Base-by-base conservation (phyloP, 2,329 filamentous ascomycete species). In the Coniochaeta sp. region DNA sequence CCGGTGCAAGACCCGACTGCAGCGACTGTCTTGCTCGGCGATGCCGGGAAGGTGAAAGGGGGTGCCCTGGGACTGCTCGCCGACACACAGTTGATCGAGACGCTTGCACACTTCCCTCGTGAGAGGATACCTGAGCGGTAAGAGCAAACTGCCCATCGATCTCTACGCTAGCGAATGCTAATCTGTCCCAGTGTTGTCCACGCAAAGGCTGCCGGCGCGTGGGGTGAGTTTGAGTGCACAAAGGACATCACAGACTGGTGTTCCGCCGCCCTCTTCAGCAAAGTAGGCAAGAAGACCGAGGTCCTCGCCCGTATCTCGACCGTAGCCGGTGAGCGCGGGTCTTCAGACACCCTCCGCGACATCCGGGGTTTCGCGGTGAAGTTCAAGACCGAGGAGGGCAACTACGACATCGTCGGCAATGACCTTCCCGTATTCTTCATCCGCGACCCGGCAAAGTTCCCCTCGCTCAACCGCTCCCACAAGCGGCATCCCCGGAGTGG, bases 311-410 rank as follows among this genome's bases (percentile, higher is more conserved):
- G 83, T 10, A 83, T 86, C 67, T 86, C 83, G 0, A 86, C 66
- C 8, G 66, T 67, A 2, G 65, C 60, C 9, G 56, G 61, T 10
- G 66, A 65, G 36, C 58, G 62, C 19, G 70, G 67, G 34, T 68
- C 60, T 16, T 77, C 81, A 8, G 86, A 88, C 65, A 82, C 82
- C 1, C 81, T 79, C 5, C 79, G 85, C 44, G 85, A 89, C 73
- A 81, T 87, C 2, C 84, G 86, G 17, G 85, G 85, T 2, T 87
- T 86, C 66, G 84, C 85, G 0, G 79, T 80, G 24, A 78, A 84
- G 62, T 82, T 88, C 65, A 88, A 86, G 65, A 88, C 85, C 0
- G 82, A 87, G 56, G 83, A 87, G 65, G 86, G 86, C 58, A 89
- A 88, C 69, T 85, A 84, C 70, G 84, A 84, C 78, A 78, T 74